A percentile compares a stretch with the other conserved stretches of the same genome.
Evolutionary conservation across 768 basidiomycete genomes (phyloP).

Genomic region (Pleurotus cornucopiae): DNA sequence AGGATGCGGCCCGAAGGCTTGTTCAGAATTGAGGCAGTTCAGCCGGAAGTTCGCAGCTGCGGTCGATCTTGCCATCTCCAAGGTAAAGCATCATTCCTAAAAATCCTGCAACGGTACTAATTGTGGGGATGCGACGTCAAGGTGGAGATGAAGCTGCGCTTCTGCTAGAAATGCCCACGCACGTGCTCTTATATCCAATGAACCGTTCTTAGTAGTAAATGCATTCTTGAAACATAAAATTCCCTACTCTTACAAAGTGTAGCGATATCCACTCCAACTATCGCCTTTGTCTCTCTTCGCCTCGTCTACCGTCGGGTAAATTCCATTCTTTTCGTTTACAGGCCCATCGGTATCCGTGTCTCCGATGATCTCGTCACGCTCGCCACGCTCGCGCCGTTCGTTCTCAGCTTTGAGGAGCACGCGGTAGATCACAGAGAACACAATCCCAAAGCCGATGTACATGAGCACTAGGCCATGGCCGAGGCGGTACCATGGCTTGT

Average conservation of each 20-base stretch:
- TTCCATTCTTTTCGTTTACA: slow-evolving; percentile 47
- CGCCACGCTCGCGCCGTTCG: slow-evolving; percentile 59
- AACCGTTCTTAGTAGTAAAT: too few species aligned
- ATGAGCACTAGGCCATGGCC: slow-evolving; percentile 62
- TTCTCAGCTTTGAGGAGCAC: slow-evolving; percentile 55
- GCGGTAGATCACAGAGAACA: slow-evolving; percentile 38
- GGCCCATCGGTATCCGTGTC: slow-evolving; percentile 31
- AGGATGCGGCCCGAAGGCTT: background rate
- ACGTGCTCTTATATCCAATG: too few species aligned
- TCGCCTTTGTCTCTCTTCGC: slow-evolving; percentile 72
- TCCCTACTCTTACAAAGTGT: slow-evolving; percentile 41
- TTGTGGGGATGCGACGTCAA: background rate
- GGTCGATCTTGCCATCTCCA: background rate
- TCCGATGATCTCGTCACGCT: slow-evolving; percentile 67
- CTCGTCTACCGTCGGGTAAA: slow-evolving; percentile 53
- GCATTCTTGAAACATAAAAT: too few species aligned
- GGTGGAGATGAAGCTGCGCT: background rate
- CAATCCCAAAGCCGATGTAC: slow-evolving; percentile 65
- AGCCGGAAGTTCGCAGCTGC: background rate
- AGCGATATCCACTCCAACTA: slow-evolving; percentile 73
- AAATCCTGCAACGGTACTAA: background rate
- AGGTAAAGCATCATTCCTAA: background rate
- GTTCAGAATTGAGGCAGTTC: background rate
- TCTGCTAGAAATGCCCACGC: background rate
- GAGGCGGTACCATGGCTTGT: slow-evolving; percentile 66